Conservation (phyloP, 768 basidiomycete species). For the Rubroboletus pulcherrimus region DNA sequence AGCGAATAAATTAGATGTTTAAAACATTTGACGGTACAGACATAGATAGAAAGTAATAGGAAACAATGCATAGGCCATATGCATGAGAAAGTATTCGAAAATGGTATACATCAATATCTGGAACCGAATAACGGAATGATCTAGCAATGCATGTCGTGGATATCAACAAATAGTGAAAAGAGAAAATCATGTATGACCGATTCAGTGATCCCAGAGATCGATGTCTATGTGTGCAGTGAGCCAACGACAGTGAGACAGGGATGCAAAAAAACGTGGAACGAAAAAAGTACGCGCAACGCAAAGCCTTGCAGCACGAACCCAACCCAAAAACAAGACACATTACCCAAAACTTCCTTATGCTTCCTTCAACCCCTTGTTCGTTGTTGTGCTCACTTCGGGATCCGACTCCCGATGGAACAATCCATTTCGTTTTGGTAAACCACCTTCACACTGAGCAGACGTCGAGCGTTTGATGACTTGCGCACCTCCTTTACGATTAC, state of each 20-base stretch:
- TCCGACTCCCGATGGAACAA: slow-evolving; percentile 30
- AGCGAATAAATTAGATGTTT: slow-evolving; percentile 17
- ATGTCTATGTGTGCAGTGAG: slow-evolving; percentile 11
- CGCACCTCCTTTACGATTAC: slow-evolving; percentile 9
- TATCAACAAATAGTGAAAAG: slow-evolving; percentile 17
- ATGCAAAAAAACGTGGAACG: slow-evolving; percentile 8
- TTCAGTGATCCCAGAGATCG: slow-evolving; percentile 7
- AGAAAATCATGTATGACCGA: slow-evolving; percentile 1
- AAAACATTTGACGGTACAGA: slow-evolving; percentile 14
- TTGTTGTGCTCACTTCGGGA: slow-evolving; percentile 24
- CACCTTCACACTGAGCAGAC: slow-evolving; percentile 28
- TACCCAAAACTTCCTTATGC: slow-evolving; percentile 13
- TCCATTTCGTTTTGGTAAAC: slow-evolving; percentile 25
- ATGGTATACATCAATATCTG: slow-evolving; percentile 20
- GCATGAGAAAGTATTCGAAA: not conserved
- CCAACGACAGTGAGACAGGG: not conserved
- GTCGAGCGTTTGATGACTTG: slow-evolving; percentile 29
- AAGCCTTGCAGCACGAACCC: not conserved
- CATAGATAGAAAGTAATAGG: slow-evolving; percentile 3
- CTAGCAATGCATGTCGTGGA: slow-evolving; percentile 25
- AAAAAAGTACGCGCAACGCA: slow-evolving; percentile 2
- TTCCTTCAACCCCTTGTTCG: slow-evolving; percentile 25
- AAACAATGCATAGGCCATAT: not conserved
- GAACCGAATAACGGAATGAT: slow-evolving; percentile 12
- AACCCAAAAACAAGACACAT: slow-evolving; percentile 10